Evolutionary conservation across 495 filamentous ascomycete species (phyloP).

Genomic region (Penicillium argentinense): DNA sequence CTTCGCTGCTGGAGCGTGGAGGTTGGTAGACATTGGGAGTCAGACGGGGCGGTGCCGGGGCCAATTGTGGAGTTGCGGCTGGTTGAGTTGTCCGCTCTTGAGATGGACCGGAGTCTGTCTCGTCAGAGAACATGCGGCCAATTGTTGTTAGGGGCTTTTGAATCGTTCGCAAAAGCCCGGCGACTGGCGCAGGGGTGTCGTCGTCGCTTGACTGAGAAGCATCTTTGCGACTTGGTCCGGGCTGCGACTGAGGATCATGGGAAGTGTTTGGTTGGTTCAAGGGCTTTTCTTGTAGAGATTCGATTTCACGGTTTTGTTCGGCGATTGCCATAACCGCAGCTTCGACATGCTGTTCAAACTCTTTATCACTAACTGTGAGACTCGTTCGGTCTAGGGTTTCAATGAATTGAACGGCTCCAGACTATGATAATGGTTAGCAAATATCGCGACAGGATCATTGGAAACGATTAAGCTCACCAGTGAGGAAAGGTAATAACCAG

Average conservation of each 20-base stretch:
- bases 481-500: slow-evolving; percentile 97
- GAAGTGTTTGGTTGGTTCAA: slow-evolving; percentile 6
- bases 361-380: slow-evolving; percentile 88
- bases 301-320: slow-evolving; percentile 69
- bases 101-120: slow-evolving; percentile 38
- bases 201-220: slow-evolving; percentile 50
- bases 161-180: slow-evolving; percentile 85
- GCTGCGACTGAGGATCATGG: slow-evolving; percentile 38
- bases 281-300: slow-evolving; percentile 60
- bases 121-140: slow-evolving; percentile 96
- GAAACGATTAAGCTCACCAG: slow-evolving; percentile 52
- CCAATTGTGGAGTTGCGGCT: slow-evolving; percentile 58
- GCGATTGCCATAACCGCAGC: slow-evolving; percentile 95
- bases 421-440: slow-evolving; percentile 46
- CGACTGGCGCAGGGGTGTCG: slow-evolving; percentile 71
- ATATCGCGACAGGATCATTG: neutral
- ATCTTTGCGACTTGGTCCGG: slow-evolving; percentile 41
- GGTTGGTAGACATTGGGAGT: slow-evolving; percentile 57
- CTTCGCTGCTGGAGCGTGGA: slow-evolving; percentile 44
- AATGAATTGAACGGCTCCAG: slow-evolving; percentile 95
- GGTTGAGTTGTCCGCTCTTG: slow-evolving; percentile 46
- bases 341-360: slow-evolving; percentile 94
- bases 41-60: slow-evolving; percentile 53
- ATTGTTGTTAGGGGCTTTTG: slow-evolving; percentile 90
- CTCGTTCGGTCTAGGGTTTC: slow-evolving; percentile 93